phyloP scores from a whole-genome alignment of 441 rosid genomes.

The Biscutella auriculata region DNA sequence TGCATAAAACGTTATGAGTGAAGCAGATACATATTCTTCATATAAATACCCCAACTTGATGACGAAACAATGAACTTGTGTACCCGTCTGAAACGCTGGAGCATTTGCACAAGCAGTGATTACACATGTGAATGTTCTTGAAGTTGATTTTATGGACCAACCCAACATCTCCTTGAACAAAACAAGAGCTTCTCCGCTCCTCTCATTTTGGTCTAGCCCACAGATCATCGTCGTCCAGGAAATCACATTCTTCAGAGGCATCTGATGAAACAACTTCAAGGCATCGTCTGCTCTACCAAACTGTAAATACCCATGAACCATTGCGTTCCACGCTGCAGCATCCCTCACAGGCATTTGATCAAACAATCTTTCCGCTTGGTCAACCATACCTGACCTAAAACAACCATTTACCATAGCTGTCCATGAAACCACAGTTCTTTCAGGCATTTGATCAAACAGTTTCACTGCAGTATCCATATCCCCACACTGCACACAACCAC shows the following conservation, averaged over 20 bases:
- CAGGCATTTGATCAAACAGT: constrained; percentile 66
- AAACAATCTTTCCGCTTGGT: constrained; percentile 35
- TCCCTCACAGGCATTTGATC: constrained; percentile 33
- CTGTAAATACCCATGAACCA: constrained; percentile 55
- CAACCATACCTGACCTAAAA: constrained; percentile 30
- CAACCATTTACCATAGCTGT: constrained; percentile 62
- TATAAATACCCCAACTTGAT: constrained; percentile 31
- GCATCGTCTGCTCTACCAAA: constrained; percentile 34
- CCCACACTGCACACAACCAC: constrained; percentile 60
- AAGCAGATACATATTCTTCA: constrained; percentile 34
- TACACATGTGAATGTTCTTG: constrained; percentile 34
- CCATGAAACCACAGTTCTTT: constrained; percentile 57
- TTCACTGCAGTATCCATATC: constrained; percentile 28
- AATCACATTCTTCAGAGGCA: constrained; percentile 37
- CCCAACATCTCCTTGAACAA: constrained; percentile 28
- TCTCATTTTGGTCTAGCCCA: constrained; percentile 40
- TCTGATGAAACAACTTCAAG: constrained; percentile 28
- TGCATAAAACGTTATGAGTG: constrained; percentile 42
- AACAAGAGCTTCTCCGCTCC: constrained; percentile 27
- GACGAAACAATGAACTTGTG: constrained; percentile 34
- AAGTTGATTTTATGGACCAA: constrained; percentile 24
- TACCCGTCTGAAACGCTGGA: constrained; percentile 28
- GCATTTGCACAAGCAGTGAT: constrained; percentile 36
- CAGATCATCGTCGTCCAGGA: constrained; percentile 55
- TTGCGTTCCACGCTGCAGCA: constrained; percentile 39